Evolutionary conservation across 2,329 filamentous ascomycete species (phyloP).

Genomic region (Ceratocystiopsis minuta): DNA sequence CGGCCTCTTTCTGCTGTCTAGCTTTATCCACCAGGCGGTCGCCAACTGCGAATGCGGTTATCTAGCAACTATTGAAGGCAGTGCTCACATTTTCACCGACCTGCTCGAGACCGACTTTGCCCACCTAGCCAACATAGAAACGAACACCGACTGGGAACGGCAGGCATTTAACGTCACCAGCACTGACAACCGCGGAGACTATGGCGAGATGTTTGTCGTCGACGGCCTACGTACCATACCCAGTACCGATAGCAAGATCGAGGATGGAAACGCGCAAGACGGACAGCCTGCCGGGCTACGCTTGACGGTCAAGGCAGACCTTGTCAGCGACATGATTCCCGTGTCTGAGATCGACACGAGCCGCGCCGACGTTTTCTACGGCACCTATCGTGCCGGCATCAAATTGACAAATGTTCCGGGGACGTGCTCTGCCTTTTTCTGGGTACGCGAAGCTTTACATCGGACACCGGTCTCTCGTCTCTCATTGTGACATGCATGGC

Average conservation of each 20-base stretch:
- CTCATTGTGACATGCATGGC: too few relatives aligned
- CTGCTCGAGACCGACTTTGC: conserved; percentile 56
- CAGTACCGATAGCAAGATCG: conserved; percentile 22
- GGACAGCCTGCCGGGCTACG: conserved; percentile 33
- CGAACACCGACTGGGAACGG: conserved; percentile 42
- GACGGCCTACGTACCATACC: conserved; percentile 33
- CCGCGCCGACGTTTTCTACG: conserved; percentile 46
- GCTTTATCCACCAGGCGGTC: background rate
- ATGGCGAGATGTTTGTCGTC: conserved; percentile 43
- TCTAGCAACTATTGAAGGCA: conserved; percentile 26
- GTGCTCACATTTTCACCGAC: conserved; percentile 43
- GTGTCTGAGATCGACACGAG: conserved; percentile 46
- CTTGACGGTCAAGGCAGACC: conserved; percentile 32
- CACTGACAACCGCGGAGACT: conserved; percentile 39
- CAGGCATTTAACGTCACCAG: conserved; percentile 49
- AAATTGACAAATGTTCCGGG: conserved; percentile 41
- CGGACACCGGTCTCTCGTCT: too few relatives aligned
- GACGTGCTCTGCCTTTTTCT: conserved; percentile 67
- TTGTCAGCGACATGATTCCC: conserved; percentile 33
- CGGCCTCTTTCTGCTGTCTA: too few relatives aligned
- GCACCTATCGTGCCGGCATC: conserved; percentile 51
- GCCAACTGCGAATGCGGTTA: conserved; percentile 59
- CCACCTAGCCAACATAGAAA: conserved; percentile 28
- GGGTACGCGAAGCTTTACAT: conserved; percentile 28
- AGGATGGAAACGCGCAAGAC: conserved; percentile 24